Percentiles rank a stretch among this genome's conserved stretches.
Conservation (phyloP, 768 basidiomycete genomes). For the Agaricus bisporus region DNA sequence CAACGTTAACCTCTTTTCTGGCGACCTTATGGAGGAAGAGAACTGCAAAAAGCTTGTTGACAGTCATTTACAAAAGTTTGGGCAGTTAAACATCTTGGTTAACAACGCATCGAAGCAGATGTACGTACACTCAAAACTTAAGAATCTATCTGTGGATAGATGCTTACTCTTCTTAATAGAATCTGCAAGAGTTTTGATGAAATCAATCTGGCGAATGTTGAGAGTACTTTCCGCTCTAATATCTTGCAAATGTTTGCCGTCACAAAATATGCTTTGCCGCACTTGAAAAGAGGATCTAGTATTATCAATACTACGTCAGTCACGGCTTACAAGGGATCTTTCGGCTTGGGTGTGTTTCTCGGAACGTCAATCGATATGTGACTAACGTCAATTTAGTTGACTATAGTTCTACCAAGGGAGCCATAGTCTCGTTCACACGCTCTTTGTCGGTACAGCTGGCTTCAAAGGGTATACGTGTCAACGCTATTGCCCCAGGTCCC, state of each 20-base stretch:
- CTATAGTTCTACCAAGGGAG: conserved; percentile 57
- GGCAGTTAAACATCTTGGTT: conserved; percentile 48
- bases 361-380: conserved; percentile 11
- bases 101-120: conserved; percentile 53
- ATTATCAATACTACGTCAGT: conserved; percentile 63
- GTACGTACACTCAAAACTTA: conserved; percentile 11
- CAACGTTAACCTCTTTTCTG: conserved; percentile 27
- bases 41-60: conserved; percentile 41
- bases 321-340: conserved; percentile 40
- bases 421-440: conserved; percentile 51
- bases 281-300: conserved; percentile 49
- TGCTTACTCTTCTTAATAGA: conserved; percentile 16
- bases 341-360: conserved; percentile 18
- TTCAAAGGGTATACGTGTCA: conserved; percentile 52
- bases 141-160: background rate
- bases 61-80: conserved; percentile 38
- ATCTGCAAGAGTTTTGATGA: conserved; percentile 39
- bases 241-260: conserved; percentile 55
- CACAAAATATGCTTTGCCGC: conserved; percentile 49
- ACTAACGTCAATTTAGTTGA: conserved; percentile 23
- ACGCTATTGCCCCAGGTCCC: conserved; percentile 47
- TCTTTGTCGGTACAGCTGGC: conserved; percentile 47
- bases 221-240: conserved; percentile 51
- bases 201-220: conserved; percentile 46
- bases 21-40: conserved; percentile 36